Conservation (phyloP, 768 basidiomycete species). For the Gautieria morchelliformis region DNA sequence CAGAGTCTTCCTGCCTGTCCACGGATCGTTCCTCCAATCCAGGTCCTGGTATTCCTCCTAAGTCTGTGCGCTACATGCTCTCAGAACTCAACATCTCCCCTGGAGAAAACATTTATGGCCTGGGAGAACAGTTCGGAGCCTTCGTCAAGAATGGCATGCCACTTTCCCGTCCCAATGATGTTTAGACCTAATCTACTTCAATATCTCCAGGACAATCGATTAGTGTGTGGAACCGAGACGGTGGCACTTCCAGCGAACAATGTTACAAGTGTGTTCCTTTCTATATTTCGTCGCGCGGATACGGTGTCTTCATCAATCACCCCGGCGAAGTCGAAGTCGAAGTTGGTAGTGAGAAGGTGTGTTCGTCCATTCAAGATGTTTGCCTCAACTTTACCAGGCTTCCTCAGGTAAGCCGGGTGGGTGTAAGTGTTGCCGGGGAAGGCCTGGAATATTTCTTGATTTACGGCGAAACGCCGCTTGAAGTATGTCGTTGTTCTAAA, state of each 20-base stretch:
- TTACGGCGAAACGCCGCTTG: constrained; percentile 36
- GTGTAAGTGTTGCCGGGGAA: constrained; percentile 52
- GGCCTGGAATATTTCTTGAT: constrained; percentile 41
- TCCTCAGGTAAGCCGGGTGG: constrained; percentile 44
- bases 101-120: constrained; percentile 26
- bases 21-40: constrained; percentile 54
- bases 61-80: constrained; percentile 6
- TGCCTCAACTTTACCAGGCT: constrained; percentile 35
- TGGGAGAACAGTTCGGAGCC: constrained; percentile 27
- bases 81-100: constrained; percentile 23
- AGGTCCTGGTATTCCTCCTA: constrained; percentile 31
- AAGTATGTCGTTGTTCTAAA: constrained; percentile 27
- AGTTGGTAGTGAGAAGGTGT: constrained; percentile 16
- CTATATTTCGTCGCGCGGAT: constrained; percentile 18
- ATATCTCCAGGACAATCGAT: neutral
- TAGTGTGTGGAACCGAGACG: constrained; percentile 25
- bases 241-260: constrained; percentile 14
- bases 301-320: constrained; percentile 28
- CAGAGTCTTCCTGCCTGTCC: constrained; percentile 36
- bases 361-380: neutral
- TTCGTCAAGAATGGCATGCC: constrained; percentile 27
- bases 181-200: neutral
- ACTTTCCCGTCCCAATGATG: neutral
- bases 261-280: constrained; percentile 10
- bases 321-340: constrained; percentile 32